These are phyloP conservation scores for Phytophthora fragariaefolia DNA, from an alignment of 352 stramenopile species.

Conservation along the genomic window DNA sequence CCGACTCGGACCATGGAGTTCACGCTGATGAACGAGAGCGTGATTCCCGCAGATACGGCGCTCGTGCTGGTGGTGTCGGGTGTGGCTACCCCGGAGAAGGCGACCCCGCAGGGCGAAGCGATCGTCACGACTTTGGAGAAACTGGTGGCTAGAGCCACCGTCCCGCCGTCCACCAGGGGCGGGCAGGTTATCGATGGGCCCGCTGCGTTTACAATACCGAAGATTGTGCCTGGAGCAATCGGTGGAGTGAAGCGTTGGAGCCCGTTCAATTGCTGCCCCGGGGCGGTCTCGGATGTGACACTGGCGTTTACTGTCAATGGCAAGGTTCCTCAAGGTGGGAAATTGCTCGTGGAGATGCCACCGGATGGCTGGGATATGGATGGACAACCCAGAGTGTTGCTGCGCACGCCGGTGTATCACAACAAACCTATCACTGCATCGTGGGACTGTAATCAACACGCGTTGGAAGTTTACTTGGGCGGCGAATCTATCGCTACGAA, in stretches of 20 bases:
- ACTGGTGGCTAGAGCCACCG: constrained; percentile 53
- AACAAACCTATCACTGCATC: constrained; percentile 37
- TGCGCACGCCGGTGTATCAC: constrained; percentile 43
- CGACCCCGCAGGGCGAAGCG: constrained; percentile 52
- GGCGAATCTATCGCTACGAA: constrained; percentile 37
- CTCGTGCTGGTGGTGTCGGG: constrained; percentile 61
- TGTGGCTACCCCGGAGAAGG: constrained; percentile 59
- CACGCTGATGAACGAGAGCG: constrained; percentile 49
- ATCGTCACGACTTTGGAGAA: constrained; percentile 74
- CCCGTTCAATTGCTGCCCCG: constrained; percentile 65
- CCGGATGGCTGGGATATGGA: constrained; percentile 70
- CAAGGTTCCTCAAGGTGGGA: constrained; percentile 44
- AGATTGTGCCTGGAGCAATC: constrained; percentile 60
- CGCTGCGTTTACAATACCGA: constrained; percentile 48
- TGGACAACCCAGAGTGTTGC: constrained; percentile 42
- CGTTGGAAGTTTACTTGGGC: constrained; percentile 58
- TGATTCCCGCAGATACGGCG: constrained; percentile 43
- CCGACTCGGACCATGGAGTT: constrained; percentile 57
- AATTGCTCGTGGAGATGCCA: constrained; percentile 61
- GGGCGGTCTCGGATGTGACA: constrained; percentile 57
- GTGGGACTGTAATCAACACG: constrained; percentile 60
- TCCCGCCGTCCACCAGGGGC: constrained; percentile 60
- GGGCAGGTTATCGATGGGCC: constrained; percentile 74
- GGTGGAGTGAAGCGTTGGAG: constrained; percentile 52
- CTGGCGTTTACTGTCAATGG: constrained; percentile 56